phyloP scores from a whole-genome alignment of 1,284 basidiomycete genomes.

The Moesziomyces antarcticus region DNA sequence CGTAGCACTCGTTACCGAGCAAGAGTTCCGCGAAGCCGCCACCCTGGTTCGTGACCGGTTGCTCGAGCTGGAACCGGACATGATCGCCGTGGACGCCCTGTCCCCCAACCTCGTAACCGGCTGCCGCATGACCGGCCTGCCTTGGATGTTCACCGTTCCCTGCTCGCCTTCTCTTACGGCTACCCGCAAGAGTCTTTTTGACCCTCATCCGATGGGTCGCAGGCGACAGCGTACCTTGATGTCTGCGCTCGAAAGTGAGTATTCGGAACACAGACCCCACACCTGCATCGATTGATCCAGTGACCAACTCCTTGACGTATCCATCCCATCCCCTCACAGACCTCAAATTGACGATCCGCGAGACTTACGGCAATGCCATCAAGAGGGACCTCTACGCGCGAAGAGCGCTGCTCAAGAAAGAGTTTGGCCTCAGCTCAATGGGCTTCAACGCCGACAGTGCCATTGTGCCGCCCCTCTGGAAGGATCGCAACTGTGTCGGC shows the following conservation, averaged over 20 bases:
- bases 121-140: slow-evolving; percentile 50
- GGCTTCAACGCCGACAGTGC: slow-evolving; percentile 39
- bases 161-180: slow-evolving; percentile 47
- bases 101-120: slow-evolving; percentile 53
- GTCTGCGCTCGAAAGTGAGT: slow-evolving; percentile 25
- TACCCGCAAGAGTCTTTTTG: slow-evolving; percentile 17
- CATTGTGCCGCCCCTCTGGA: slow-evolving; percentile 35
- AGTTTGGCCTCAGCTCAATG: slow-evolving; percentile 33
- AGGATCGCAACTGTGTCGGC: slow-evolving; percentile 37
- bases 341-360: slow-evolving; percentile 31
- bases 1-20: slow-evolving; percentile 19
- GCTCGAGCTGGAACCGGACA: slow-evolving; percentile 43
- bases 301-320: not conserved
- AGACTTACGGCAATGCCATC: slow-evolving; percentile 24
- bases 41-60: slow-evolving; percentile 35
- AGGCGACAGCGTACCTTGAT: slow-evolving; percentile 16
- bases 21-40: slow-evolving; percentile 37
- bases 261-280: too few relatives aligned
- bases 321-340: not conserved
- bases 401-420: slow-evolving; percentile 23
- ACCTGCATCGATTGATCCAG: not conserved
- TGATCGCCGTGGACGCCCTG: slow-evolving; percentile 55
- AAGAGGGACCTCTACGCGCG: slow-evolving; percentile 37
- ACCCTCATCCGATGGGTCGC: slow-evolving; percentile 52
- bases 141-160: slow-evolving; percentile 50